Percentiles rank a stretch among this genome's conserved stretches.
These are phyloP conservation scores for Periconia sp. DNA, from an alignment of 2,329 filamentous ascomycete genomes.

Conservation along the genomic window DNA sequence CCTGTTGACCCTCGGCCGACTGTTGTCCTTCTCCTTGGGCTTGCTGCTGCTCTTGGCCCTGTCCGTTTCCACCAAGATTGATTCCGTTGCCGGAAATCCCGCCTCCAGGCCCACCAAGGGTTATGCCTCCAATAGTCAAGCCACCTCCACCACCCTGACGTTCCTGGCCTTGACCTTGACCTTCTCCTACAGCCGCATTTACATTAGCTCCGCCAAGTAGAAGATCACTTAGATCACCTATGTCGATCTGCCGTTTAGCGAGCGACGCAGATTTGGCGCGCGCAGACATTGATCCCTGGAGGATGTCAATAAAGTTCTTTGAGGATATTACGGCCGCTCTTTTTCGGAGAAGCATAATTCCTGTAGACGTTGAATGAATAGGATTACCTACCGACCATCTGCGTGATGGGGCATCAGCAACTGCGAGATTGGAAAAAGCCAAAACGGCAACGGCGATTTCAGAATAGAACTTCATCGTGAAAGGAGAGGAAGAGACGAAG, in stretches of 20 bases:
- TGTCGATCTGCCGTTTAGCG: conserved; percentile 22
- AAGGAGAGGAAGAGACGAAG: not conserved
- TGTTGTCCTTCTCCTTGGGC: conserved; percentile 10
- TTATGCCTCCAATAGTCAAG: conserved; percentile 35
- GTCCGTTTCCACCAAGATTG: conserved; percentile 17
- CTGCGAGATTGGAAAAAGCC: conserved; percentile 27
- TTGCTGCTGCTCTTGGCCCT: conserved; percentile 14
- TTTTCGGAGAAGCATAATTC: not conserved
- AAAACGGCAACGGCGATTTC: conserved; percentile 25
- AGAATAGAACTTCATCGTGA: conserved; percentile 32
- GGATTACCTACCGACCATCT: conserved; percentile 32
- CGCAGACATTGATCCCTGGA: conserved; percentile 18
- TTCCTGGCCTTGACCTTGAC: conserved; percentile 7
- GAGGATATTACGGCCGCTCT: not conserved
- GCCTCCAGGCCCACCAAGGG: conserved; percentile 37
- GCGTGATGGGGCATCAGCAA: conserved; percentile 22
- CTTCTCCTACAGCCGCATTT: not conserved
- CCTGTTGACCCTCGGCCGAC: conserved; percentile 5
- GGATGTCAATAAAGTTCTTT: conserved; percentile 3
- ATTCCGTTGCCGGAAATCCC: conserved; percentile 31
- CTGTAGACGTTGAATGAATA: not conserved
- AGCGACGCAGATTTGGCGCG: conserved; percentile 20
- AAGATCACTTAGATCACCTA: conserved; percentile 22
- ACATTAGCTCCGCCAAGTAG: conserved; percentile 14
- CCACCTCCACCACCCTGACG: conserved; percentile 21